Conservation (phyloP, 768 basidiomycete species). For the Tulasnella sp. region DNA sequence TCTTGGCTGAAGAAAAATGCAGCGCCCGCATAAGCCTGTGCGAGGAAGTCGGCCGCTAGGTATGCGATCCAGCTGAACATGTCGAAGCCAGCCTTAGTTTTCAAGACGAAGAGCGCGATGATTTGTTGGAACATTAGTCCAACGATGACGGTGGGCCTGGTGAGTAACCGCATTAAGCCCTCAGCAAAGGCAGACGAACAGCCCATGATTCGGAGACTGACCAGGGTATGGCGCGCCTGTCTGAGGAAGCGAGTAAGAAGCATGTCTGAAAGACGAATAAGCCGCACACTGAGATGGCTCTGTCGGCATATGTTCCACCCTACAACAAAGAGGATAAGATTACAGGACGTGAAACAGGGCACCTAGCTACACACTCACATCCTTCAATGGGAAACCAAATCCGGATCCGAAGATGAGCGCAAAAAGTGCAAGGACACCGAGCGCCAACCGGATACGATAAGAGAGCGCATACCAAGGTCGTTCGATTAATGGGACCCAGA, state of each 20-base stretch:
- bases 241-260: slow-evolving; percentile 57
- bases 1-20: slow-evolving; percentile 72
- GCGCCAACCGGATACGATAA: slow-evolving; percentile 40
- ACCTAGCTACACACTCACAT: slow-evolving; percentile 29
- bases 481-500: slow-evolving; percentile 58
- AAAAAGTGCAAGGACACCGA: slow-evolving; percentile 70
- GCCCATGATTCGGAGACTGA: slow-evolving; percentile 26
- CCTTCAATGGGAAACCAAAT: slow-evolving; percentile 60
- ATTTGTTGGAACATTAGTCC: slow-evolving; percentile 78
- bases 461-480: slow-evolving; percentile 55
- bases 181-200: not conserved
- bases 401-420: slow-evolving; percentile 77
- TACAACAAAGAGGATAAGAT: slow-evolving; percentile 21
- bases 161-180: not conserved
- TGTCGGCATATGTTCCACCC: slow-evolving; percentile 61
- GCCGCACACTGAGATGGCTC: slow-evolving; percentile 71
- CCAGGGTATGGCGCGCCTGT: slow-evolving; percentile 62
- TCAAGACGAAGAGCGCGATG: slow-evolving; percentile 82
- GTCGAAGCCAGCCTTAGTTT: slow-evolving; percentile 67
- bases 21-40: slow-evolving; percentile 55
- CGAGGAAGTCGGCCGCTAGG: slow-evolving; percentile 69
- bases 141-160: slow-evolving; percentile 75
- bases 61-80: slow-evolving; percentile 77
- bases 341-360: too few relatives aligned
- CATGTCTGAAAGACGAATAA: slow-evolving; percentile 66